phyloP scores from a whole-genome alignment of 148 eudicot species.

The Diospyros kaki region DNA sequence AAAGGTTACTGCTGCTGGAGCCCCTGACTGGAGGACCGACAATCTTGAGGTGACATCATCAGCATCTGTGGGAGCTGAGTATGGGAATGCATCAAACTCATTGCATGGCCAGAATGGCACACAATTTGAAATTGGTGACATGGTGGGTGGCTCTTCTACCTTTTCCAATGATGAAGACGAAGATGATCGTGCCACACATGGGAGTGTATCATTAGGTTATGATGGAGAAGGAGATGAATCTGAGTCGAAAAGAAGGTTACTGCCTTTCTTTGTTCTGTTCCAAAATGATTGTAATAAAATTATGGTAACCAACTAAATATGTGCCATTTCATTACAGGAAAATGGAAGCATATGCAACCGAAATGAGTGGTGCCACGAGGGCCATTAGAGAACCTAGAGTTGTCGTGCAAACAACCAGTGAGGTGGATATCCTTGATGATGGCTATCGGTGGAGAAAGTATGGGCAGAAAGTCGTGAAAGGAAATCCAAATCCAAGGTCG shows the following conservation, averaged over 20 bases:
- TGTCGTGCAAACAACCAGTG: conserved; percentile 65
- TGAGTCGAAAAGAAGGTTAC: conserved; percentile 57
- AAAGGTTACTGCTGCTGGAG: conserved; percentile 22
- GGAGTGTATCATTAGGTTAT: conserved; percentile 51
- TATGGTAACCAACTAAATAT: not conserved
- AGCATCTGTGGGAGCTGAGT: conserved; percentile 23
- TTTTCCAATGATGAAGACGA: conserved; percentile 54
- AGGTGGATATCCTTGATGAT: conserved; percentile 64
- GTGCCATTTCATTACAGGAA: conserved; percentile 29
- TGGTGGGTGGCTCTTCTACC: conserved; percentile 36
- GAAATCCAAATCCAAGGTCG: conserved; percentile 74
- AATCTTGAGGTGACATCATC: conserved; percentile 38
- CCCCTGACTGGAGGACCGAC: conserved; percentile 37
- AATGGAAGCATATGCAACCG: conserved; percentile 45
- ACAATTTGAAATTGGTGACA: conserved; percentile 33
- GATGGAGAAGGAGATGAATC: conserved; percentile 58
- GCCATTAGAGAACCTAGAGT: conserved; percentile 65
- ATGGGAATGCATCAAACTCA: conserved; percentile 20
- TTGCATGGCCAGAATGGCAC: conserved; percentile 25
- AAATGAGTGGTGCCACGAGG: conserved; percentile 48
- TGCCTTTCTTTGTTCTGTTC: not conserved
- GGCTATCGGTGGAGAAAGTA: conserved; percentile 75
- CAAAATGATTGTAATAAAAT: not conserved
- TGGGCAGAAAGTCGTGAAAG: conserved; percentile 69
- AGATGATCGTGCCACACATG: conserved; percentile 47